Conservation (phyloP, 129 eudicot genomes). For the Flaveria robusta region DNA sequence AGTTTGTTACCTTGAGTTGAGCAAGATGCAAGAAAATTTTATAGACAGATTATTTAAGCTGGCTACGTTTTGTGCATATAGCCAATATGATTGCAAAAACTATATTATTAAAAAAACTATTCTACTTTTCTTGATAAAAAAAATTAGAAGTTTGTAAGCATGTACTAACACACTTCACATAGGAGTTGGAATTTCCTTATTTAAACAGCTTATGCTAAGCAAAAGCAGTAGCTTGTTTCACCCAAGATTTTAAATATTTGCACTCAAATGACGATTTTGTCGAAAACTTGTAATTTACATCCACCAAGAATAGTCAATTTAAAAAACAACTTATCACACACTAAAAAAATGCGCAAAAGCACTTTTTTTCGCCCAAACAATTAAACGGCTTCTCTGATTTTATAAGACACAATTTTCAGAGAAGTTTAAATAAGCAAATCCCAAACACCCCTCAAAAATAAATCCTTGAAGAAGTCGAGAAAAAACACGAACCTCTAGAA, state of each 20-base stretch:
- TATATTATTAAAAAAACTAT: not conserved
- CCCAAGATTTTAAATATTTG: not conserved
- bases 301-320: not conserved
- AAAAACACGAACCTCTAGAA: slow-evolving; percentile 52
- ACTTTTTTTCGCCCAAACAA: not conserved
- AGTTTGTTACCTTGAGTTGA: not conserved
- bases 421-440: not conserved
- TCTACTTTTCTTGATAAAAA: not conserved
- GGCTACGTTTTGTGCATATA: not conserved
- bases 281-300: not conserved
- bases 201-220: not conserved
- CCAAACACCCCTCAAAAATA: not conserved
- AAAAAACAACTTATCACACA: not conserved
- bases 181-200: not conserved
- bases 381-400: not conserved
- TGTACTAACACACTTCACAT: not conserved
- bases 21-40: too few species aligned
- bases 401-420: not conserved
- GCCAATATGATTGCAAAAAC: not conserved
- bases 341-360: not conserved
- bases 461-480: not conserved
- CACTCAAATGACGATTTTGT: not conserved
- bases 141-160: not conserved
- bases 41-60: too few species aligned
- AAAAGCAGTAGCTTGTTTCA: not conserved